Conservation (phyloP, 805 yeast genomes). For the Ogataea parapolymorpha region DNA sequence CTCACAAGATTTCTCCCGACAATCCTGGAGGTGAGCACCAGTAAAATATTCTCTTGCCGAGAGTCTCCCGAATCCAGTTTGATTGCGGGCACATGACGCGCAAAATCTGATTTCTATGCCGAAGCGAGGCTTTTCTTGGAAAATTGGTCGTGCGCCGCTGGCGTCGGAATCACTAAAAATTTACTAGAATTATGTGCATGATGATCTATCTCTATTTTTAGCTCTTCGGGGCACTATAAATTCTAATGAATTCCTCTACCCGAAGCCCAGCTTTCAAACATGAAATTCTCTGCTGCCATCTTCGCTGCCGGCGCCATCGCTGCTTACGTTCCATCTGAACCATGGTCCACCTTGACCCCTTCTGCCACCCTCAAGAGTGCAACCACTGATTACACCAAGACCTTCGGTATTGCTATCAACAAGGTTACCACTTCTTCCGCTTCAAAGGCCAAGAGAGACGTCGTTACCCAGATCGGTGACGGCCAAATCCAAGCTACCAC, state of each 20-base stretch:
- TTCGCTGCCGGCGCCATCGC: constrained; percentile 50
- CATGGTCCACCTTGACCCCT: constrained; percentile 75
- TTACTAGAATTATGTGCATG: constrained; percentile 4
- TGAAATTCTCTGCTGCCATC: constrained; percentile 18
- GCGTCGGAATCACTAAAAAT: constrained; percentile 7
- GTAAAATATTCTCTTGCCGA: background rate
- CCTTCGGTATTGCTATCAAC: constrained; percentile 68
- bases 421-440: constrained; percentile 42
- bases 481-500: constrained; percentile 41
- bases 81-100: background rate
- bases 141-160: constrained; percentile 2
- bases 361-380: constrained; percentile 50
- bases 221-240: constrained; percentile 42
- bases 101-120: background rate
- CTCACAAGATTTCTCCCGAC: background rate
- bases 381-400: constrained; percentile 49
- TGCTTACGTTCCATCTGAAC: constrained; percentile 62
- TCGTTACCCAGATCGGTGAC: constrained; percentile 41
- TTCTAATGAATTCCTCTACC: background rate
- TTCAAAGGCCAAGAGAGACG: constrained; percentile 32
- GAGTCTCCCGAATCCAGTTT: background rate
- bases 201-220: constrained; percentile 6
- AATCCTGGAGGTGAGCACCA: background rate
- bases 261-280: constrained; percentile 30
- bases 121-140: background rate